Base-by-base conservation (phyloP, 371 early-diverging fungal species). In the Phascolomyces articulosus region DNA sequence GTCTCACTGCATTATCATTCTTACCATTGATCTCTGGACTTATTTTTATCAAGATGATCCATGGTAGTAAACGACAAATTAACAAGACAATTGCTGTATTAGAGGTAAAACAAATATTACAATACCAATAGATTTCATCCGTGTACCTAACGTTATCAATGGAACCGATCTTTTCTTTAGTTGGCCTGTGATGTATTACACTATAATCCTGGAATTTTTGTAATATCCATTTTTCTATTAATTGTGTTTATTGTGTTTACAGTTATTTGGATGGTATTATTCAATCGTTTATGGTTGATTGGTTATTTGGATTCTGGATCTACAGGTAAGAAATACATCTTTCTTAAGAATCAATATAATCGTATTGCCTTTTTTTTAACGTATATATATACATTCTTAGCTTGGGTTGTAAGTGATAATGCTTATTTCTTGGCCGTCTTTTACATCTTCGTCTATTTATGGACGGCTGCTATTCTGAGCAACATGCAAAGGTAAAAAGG, bases 171-270 rank as follows among this genome's bases (percentile, higher is more conserved):
- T 34, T 34, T 9, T 34, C 3, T 47, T 9, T 73, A 91, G 89
- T 79, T 93, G 48, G 88, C 93, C 26, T 90, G 88, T 67, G 91
- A 90, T 62, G 85, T 92, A 16, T 65, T 93, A 24, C 79, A 85
- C 69, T 85, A 78, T 60, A 93, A 92, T 69, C 91, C 92, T 2
- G 82, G 83, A 44, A 82, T 91, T 64, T 75, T 92, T 54, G 66
- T 84, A 23, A 79, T 90, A 10, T 89, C 90, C 0, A 61, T 89
- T 16, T 64, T 71, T 11, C 58, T 92, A 44, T 75, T 90, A 72
- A 63, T 66, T 18, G 71, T 70, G 6, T 89, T 90, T 66, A 71
- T 87, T 57, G 29, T 73, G 1, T 93, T 91, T 65, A 81, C 89
- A 0, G 73, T 78, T 16, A 61, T 88, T 18, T 93, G 93, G 93